Percentiles rank a stretch among this genome's conserved stretches.
Evolutionary conservation across 139 green algal species (phyloP).

Genomic region (Haematococcus lacustris): DNA sequence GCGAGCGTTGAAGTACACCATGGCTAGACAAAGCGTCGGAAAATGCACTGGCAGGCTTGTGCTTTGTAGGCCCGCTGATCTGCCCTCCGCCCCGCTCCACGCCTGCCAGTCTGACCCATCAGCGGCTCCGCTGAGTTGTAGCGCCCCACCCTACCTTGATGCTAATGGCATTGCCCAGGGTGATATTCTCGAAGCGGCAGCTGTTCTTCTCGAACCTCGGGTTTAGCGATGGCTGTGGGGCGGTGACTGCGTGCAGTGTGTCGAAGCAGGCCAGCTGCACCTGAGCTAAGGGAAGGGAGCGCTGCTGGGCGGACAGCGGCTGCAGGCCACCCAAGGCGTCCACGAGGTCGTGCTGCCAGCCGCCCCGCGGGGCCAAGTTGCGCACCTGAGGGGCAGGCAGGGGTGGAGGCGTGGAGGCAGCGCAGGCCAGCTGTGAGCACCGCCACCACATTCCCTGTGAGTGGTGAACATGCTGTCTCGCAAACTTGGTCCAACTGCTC

Average conservation of each 20-base stretch:
- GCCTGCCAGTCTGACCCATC: neutral
- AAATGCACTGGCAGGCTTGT: neutral
- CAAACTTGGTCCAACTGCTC: neutral
- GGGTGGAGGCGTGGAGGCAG: neutral
- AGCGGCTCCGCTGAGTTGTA: no score
- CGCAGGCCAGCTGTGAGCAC: neutral
- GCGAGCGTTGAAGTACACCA: neutral
- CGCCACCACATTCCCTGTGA: neutral
- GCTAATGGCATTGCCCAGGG: slow-evolving; percentile 22
- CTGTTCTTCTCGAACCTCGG: slow-evolving; percentile 29
- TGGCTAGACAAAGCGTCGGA: neutral
- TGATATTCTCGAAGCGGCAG: slow-evolving; percentile 28
- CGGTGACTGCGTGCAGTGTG: slow-evolving; percentile 1
- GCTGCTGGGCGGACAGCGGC: neutral
- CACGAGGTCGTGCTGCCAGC: slow-evolving; percentile 16
- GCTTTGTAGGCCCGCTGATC: no score
- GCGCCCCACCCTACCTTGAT: slow-evolving; percentile 12
- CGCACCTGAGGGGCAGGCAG: slow-evolving; percentile 11
- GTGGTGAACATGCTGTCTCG: neutral
- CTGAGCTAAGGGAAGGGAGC: neutral
- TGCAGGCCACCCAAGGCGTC: slow-evolving; percentile 9
- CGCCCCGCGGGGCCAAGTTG: slow-evolving; percentile 20
- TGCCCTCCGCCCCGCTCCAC: no score
- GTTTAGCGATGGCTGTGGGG: slow-evolving; percentile 13
- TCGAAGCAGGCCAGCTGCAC: slow-evolving; percentile 6